Percentiles rank a stretch among this genome's conserved stretches.
These are phyloP conservation scores for Diplodia mutila DNA, from an alignment of 2,329 filamentous ascomycete genomes.

Conservation along the genomic window DNA sequence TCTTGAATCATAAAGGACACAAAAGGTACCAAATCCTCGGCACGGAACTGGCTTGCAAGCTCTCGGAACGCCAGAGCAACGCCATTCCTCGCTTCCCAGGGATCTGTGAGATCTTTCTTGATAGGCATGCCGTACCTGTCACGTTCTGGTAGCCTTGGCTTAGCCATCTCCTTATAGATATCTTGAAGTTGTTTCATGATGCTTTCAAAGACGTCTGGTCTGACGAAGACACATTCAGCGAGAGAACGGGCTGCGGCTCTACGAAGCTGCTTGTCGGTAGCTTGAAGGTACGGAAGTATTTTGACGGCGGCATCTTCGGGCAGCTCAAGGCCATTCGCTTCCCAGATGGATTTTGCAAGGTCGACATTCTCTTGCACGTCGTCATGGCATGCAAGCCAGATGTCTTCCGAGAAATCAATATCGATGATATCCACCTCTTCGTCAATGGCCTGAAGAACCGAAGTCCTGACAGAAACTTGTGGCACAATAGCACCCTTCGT, in stretches of 20 bases:
- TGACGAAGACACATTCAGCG: constrained; percentile 69
- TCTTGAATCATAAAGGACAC: constrained; percentile 83
- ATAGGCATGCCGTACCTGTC: constrained; percentile 94
- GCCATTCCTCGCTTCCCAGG: constrained; percentile 89
- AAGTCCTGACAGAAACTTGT: constrained; percentile 77
- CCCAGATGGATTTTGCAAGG: constrained; percentile 87
- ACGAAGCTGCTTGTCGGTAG: constrained; percentile 78
- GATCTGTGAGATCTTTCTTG: constrained; percentile 84
- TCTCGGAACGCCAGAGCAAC: constrained; percentile 86
- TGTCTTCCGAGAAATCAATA: constrained; percentile 80
- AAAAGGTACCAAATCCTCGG: constrained; percentile 72
- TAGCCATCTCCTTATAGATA: constrained; percentile 77
- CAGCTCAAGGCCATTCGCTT: constrained; percentile 81
- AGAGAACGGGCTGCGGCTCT: constrained; percentile 81
- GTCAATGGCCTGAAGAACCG: constrained; percentile 86
- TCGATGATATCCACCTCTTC: constrained; percentile 91
- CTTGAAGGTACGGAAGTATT: constrained; percentile 79
- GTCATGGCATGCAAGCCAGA: constrained; percentile 93
- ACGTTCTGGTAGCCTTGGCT: constrained; percentile 78
- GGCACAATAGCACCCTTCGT: constrained; percentile 78
- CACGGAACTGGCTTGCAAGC: constrained; percentile 71
- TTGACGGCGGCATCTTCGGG: constrained; percentile 66
- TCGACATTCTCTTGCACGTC: constrained; percentile 85
- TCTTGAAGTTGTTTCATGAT: constrained; percentile 69
- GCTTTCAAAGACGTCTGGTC: constrained; percentile 62